Evolutionary conservation across 345 rosid species (phyloP).

Genomic region (Linum trigynum): DNA sequence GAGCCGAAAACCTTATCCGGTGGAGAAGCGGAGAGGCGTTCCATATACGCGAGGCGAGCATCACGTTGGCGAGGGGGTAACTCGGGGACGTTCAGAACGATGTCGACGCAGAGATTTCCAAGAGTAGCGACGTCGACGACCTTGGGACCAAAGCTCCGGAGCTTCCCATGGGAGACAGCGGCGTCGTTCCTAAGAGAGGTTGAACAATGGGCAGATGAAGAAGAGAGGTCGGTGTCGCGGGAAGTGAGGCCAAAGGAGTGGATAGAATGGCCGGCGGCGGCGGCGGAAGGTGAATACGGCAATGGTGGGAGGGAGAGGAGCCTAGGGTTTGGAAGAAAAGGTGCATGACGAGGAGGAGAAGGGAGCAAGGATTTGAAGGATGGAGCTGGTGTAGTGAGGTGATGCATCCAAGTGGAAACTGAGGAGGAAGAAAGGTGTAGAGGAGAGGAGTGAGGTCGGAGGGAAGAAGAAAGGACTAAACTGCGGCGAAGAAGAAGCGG

Average conservation of each 20-base stretch:
- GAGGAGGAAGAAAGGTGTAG: not conserved
- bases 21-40: constrained; percentile 53
- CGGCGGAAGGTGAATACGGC: not conserved
- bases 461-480: not conserved
- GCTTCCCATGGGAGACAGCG: constrained; percentile 6
- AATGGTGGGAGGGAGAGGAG: not conserved
- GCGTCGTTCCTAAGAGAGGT: constrained; percentile 17
- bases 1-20: constrained; percentile 63
- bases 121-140: constrained; percentile 68
- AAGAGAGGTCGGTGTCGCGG: constrained; percentile 25
- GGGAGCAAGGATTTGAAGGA: not conserved
- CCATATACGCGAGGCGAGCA: constrained; percentile 62
- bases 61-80: constrained; percentile 58
- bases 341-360: not conserved
- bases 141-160: constrained; percentile 24
- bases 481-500: not conserved
- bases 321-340: not conserved
- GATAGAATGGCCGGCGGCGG: not conserved
- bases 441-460: not conserved
- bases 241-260: constrained; percentile 11
- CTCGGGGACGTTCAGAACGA: constrained; percentile 70
- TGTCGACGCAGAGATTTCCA: constrained; percentile 92
- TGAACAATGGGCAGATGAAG: constrained; percentile 22
- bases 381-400: constrained; percentile 3
- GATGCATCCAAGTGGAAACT: not conserved